These are phyloP conservation scores for Candida succiphila DNA, from an alignment of 805 yeast species.

Conservation along the genomic window DNA sequence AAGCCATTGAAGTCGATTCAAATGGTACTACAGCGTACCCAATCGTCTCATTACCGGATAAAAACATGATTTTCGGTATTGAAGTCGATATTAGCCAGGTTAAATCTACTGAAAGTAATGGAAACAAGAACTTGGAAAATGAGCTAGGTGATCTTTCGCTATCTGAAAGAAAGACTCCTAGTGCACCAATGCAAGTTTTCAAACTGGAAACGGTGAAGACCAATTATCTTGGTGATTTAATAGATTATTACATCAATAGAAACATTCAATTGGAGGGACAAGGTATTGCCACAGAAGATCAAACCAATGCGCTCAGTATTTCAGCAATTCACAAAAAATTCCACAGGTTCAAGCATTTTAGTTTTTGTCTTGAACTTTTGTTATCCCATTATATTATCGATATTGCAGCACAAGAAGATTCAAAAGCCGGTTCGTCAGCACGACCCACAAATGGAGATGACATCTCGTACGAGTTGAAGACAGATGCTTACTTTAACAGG, in stretches of 20 bases:
- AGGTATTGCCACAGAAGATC: too few species aligned
- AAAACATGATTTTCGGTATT: constrained; percentile 40
- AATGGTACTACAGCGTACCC: constrained; percentile 36
- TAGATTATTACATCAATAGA: constrained; percentile 33
- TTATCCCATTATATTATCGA: constrained; percentile 28
- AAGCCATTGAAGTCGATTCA: constrained; percentile 11
- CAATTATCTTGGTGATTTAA: constrained; percentile 34
- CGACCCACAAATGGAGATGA: background rate
- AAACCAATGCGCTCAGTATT: constrained; percentile 18
- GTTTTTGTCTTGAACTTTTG: constrained; percentile 39
- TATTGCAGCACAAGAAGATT: constrained; percentile 22
- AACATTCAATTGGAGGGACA: constrained; percentile 12
- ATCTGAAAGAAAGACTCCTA: constrained; percentile 4
- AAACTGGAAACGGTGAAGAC: constrained; percentile 26
- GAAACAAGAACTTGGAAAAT: background rate
- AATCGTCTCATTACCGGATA: constrained; percentile 31
- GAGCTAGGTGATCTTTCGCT: background rate
- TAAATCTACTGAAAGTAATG: constrained; percentile 8
- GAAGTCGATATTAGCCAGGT: constrained; percentile 27
- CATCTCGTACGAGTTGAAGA: constrained; percentile 1
- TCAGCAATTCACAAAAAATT: constrained; percentile 25
- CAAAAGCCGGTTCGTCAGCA: constrained; percentile 3
- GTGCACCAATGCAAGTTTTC: constrained; percentile 12
- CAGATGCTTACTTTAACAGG: constrained; percentile 15
- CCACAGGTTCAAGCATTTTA: constrained; percentile 30